phyloP scores from a whole-genome alignment of 306 rosid species.

The Vigna mungo region DNA sequence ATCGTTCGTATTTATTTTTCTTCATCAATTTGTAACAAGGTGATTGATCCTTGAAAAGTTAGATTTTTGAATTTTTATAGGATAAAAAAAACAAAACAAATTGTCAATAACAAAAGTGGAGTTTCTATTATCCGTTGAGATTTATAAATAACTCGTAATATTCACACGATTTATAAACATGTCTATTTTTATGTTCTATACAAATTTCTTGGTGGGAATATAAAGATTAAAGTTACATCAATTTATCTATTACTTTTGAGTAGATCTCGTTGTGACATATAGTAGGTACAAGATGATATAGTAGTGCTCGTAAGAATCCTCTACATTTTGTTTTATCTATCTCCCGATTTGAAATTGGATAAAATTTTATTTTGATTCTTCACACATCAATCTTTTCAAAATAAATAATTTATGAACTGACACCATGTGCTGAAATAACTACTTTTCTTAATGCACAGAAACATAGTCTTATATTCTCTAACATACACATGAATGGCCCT shows the following conservation, averaged over 20 bases:
- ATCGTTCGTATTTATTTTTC: too few species aligned
- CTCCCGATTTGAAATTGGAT: neutral
- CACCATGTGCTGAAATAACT: constrained; percentile 24
- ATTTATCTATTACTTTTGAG: neutral
- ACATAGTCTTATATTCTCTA: neutral
- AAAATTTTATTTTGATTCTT: constrained; percentile 39
- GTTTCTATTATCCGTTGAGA: too few species aligned
- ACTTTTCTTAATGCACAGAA: neutral
- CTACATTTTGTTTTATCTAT: constrained; percentile 9
- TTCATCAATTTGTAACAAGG: too few species aligned
- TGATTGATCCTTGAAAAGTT: too few species aligned
- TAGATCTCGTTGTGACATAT: neutral
- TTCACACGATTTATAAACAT: too few species aligned
- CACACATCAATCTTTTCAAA: constrained; percentile 28
- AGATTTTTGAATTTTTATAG: too few species aligned
- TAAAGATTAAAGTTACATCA: neutral
- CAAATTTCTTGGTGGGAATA: neutral
- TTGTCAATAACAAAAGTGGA: too few species aligned
- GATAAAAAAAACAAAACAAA: too few species aligned
- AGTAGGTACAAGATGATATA: constrained; percentile 23
- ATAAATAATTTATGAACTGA: constrained; percentile 26
- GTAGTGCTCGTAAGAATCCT: constrained; percentile 34
- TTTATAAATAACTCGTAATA: too few species aligned
- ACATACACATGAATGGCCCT: neutral
- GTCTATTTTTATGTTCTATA: too few species aligned